Base-by-base conservation (phyloP, 805 yeast genomes). In the Starmerella sp. region DNA sequence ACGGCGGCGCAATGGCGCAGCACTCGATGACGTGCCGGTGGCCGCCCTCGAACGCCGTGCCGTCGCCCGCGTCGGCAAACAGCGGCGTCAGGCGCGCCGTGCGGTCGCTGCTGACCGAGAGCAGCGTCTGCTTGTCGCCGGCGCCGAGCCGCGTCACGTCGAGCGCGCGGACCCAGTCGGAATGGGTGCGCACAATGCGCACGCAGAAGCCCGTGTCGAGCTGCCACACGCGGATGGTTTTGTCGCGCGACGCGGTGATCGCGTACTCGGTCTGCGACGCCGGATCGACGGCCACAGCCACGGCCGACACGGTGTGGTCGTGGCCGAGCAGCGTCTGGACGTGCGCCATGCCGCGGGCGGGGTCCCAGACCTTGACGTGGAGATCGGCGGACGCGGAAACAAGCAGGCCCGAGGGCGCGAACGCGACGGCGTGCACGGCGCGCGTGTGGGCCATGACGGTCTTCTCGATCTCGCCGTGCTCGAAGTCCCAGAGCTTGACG, bases 21-120 rank as follows among this genome's bases (percentile, higher is more conserved):
- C 79, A 76, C 65, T 90, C 97, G 11, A 90, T 76, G 13, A 88
- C 96, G 69, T 87, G 95, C 14, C 76, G 75, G 69, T 90, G 96
- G 0, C 95, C 95, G 22, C 82, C 65, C 65, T 87, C 75, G 45
- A 81, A 70, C 0, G 85, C 79, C 7, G 83, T 67, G 1, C 67
- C 1, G 74, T 65, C 58, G 53, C 29, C 44, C 6, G 34, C 52
- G 13, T 48, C 48, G 30, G 22, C 54, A 22, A 54, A 52, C 32
- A 55, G 34, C 30, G 15, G 36, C n/a, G 47, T 41, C 22, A 58
- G 46, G 14, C 56, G 48, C 17, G 52, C 61, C 14, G 53, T 45
- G 30, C 57, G 52, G 50, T 61, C 64, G 37, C 58, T 57, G 17
- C 62, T 60, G 8, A 56, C 63, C 14, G 58, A 51, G 3, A 62